phyloP scores from a whole-genome alignment of 768 basidiomycete species.

The Podaxis sp. region DNA sequence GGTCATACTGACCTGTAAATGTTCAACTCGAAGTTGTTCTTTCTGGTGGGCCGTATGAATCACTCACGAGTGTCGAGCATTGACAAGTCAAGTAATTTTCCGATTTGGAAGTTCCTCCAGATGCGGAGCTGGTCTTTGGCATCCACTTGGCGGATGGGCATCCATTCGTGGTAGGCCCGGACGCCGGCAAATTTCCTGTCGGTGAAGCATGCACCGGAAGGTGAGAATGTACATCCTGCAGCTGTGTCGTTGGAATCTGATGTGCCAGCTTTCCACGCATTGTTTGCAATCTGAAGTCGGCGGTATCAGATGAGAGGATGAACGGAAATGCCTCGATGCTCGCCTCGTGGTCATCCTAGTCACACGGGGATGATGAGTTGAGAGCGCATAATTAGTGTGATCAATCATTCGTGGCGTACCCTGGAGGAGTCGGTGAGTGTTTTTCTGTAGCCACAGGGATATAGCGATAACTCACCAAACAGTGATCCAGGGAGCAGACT shows the following conservation, averaged over 20 bases:
- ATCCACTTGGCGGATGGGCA: constrained; percentile 56
- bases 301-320: not conserved
- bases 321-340: constrained; percentile 2
- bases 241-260: constrained; percentile 51
- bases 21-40: not conserved
- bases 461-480: constrained; percentile 33
- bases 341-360: constrained; percentile 49
- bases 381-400: not conserved
- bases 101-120: constrained; percentile 62
- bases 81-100: constrained; percentile 53
- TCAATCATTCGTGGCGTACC: not conserved
- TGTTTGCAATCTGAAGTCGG: constrained; percentile 41
- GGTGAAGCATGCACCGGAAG: constrained; percentile 53
- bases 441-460: not conserved
- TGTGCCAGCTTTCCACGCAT: constrained; percentile 53
- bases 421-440: not conserved
- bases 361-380: not conserved
- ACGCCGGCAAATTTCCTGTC: constrained; percentile 57
- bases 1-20: constrained; percentile 45
- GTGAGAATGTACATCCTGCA: constrained; percentile 44
- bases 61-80: constrained; percentile 59
- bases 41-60: not conserved
- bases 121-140: constrained; percentile 52
- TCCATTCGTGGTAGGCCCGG: constrained; percentile 58
- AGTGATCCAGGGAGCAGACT: constrained; percentile 49